Evolutionary conservation across 1,139 yeast genomes (phyloP).

Genomic region (Debaryomycetaceae sp.): DNA sequence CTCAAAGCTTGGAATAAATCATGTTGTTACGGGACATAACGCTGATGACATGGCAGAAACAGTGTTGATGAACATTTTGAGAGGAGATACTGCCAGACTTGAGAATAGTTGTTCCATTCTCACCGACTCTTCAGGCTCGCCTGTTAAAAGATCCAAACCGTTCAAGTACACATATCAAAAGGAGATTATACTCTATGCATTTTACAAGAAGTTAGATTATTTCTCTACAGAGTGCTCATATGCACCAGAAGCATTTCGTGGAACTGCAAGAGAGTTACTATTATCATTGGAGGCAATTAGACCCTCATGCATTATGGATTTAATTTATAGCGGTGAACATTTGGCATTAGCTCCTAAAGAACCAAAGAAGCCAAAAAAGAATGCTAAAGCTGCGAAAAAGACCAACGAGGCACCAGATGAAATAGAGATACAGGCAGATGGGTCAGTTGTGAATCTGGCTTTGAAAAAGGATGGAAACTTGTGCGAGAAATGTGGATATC

Average conservation of each 20-base stretch:
- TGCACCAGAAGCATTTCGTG: slow-evolving; percentile 98
- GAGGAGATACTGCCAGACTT: slow-evolving; percentile 95
- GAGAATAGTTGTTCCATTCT: slow-evolving; percentile 88
- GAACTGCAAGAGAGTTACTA: slow-evolving; percentile 91
- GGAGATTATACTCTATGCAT: slow-evolving; percentile 96
- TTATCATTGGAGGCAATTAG: slow-evolving; percentile 86
- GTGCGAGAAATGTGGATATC: slow-evolving; percentile 88
- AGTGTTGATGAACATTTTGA: slow-evolving; percentile 83
- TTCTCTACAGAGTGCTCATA: slow-evolving; percentile 97
- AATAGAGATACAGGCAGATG: slow-evolving; percentile 56
- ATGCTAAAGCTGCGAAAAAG: slow-evolving; percentile 28
- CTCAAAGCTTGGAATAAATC: slow-evolving; percentile 77
- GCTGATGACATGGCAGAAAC: slow-evolving; percentile 99
- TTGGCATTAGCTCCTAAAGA: slow-evolving; percentile 63
- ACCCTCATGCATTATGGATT: slow-evolving; percentile 92
- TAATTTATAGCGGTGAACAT: slow-evolving; percentile 91
- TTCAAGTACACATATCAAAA: slow-evolving; percentile 95
- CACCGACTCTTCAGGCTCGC: slow-evolving; percentile 76
- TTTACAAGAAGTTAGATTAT: slow-evolving; percentile 90
- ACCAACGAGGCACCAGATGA: slow-evolving; percentile 21
- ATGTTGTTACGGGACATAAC: slow-evolving; percentile 97
- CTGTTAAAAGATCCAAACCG: slow-evolving; percentile 89
- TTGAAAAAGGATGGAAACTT: slow-evolving; percentile 59
- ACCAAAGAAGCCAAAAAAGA: slow-evolving; percentile 23
- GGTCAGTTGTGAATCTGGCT: slow-evolving; percentile 44